Evolutionary conservation across 2,329 filamentous ascomycete genomes (phyloP), one percentile per base, ranked within the genome.

Genomic region (Microdochium nivale): DNA sequence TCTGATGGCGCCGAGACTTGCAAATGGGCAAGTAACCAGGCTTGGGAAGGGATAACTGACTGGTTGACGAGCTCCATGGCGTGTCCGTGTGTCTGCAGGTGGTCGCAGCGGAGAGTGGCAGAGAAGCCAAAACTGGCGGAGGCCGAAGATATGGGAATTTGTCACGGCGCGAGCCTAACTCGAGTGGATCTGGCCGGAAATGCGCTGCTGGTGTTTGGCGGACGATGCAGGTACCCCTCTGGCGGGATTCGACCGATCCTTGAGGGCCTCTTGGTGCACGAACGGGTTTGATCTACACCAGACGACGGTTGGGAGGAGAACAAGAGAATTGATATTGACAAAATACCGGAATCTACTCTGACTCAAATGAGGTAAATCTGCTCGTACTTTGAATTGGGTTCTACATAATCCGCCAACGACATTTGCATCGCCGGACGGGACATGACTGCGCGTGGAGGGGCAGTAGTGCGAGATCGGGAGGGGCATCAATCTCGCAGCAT

Each of bases 1-100:
- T 11, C 11, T 30, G 27, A 30, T 11, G 11, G 11, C 27, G 27
- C 11, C 11, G 27, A 30, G n/a, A 5, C 27, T 30, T 11, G 11
- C 27, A 30, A 30, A 11, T 5, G 11, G 27, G 11, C 27, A 11
- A 30, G 11, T 30, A 5, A 30, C 27, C 5, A 30, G 11, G 27
- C 11, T 11, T 5, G 27, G 27, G 11, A 30, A 30, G 11, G 56
- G 52, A 49, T 32, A 51, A 74, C 74, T 59, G 59, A 79, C 77
- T 74, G 73, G 65, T 79, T 75, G 54, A 80, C 73, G 55, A 77
- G 66, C 73, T 80, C 76, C 75, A 80, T 79, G 60, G 30, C 21
- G 50, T 44, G 23, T 21, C 8, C 19, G 13, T 44, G 40, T 23
- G 40, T 21, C 23, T 3, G 46, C 25, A 13, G 25, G 46, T 30